Percentiles rank a stretch among this genome's conserved stretches.
These are phyloP conservation scores for Solanum appendiculatum DNA, from an alignment of 257 asterid genomes.

Conservation along the genomic window DNA sequence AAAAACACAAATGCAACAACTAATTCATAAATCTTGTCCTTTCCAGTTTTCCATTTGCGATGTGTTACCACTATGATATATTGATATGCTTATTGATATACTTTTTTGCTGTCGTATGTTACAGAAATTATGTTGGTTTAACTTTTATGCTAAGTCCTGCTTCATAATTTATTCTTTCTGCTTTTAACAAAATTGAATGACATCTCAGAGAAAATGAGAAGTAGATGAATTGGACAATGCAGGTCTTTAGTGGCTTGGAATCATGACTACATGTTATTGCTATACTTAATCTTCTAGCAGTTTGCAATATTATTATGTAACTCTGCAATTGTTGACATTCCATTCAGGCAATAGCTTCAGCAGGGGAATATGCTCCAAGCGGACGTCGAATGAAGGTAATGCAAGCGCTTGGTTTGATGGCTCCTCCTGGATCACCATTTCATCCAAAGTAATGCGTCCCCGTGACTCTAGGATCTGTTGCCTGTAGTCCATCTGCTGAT, in stretches of 20 bases:
- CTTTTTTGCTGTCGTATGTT: background rate
- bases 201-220: background rate
- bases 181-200: background rate
- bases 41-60: background rate
- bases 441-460: background rate
- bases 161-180: background rate
- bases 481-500: background rate
- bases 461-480: background rate
- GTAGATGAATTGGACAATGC: background rate
- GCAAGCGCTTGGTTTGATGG: background rate
- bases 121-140: background rate
- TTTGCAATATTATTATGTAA: background rate
- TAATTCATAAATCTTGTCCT: background rate
- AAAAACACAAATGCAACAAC: background rate
- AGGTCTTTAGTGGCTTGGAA: background rate
- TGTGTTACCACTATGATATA: background rate
- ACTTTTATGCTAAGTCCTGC: background rate
- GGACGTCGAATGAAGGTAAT: background rate
- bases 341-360: background rate
- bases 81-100: background rate
- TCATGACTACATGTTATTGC: background rate
- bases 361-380: background rate
- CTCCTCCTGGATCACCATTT: background rate
- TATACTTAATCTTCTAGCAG: background rate
- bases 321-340: background rate